A percentile compares a stretch with the other conserved stretches of the same genome.
Conservation (phyloP, 257 asterid genomes). For the Oldenlandia corymbosa region DNA sequence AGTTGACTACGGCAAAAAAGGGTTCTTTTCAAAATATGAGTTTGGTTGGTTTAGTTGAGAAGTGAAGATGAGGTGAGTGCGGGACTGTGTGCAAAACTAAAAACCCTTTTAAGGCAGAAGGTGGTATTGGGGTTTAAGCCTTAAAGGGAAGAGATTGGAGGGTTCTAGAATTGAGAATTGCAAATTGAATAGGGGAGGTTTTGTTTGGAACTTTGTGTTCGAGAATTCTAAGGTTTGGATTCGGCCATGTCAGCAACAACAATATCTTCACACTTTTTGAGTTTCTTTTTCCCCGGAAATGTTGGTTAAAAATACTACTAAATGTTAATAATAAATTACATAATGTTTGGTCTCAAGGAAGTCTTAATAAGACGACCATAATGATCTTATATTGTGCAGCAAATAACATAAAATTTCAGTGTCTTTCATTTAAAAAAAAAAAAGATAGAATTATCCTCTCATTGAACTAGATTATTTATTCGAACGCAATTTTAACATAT, state of each 20-base stretch:
- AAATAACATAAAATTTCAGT: no score
- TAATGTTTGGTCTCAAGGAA: no score
- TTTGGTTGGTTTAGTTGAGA: conserved; percentile 15
- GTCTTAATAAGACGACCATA: no score
- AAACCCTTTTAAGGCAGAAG: conserved; percentile 14
- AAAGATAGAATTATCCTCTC: no score
- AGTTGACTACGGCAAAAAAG: neutral
- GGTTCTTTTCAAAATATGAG: neutral
- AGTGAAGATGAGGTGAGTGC: conserved; percentile 14
- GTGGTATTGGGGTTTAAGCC: conserved; percentile 23
- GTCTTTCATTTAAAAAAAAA: no score
- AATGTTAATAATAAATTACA: no score
- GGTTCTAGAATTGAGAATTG: conserved; percentile 52
- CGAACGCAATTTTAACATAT: no score
- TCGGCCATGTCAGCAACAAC: conserved; percentile 48
- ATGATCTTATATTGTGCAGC: no score
- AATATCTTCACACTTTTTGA: conserved; percentile 27
- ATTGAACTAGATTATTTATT: no score
- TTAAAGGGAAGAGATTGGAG: conserved; percentile 35
- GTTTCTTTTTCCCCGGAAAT: neutral
- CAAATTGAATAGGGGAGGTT: conserved; percentile 12
- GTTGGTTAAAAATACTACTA: no score
- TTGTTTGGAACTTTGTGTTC: conserved; percentile 36
- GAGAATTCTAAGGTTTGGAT: conserved; percentile 43
- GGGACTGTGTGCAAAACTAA: neutral